phyloP scores from a whole-genome alignment of 1,139 yeast species.

The Saccharomyces pastorianus region DNA sequence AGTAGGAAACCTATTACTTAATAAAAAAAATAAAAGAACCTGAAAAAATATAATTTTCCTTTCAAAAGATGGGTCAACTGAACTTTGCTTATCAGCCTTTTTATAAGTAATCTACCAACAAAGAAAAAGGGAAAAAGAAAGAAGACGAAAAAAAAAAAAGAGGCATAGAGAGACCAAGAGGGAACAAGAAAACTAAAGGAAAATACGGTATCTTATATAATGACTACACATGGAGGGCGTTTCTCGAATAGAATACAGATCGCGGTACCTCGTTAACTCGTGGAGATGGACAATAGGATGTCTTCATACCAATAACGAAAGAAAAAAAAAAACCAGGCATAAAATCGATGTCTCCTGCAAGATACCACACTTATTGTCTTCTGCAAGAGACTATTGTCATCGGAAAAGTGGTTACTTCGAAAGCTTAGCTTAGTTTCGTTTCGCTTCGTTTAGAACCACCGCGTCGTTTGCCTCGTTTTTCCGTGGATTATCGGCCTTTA shows the following conservation, averaged over 20 bases:
- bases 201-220: neutral
- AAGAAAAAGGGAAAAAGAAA: neutral
- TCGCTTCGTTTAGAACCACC: neutral
- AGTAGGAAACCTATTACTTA: neutral
- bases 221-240: neutral
- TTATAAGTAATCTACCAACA: neutral
- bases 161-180: neutral
- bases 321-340: neutral
- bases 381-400: neutral
- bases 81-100: neutral
- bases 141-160: neutral
- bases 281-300: neutral
- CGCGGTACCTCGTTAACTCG: neutral
- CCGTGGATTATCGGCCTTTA: neutral
- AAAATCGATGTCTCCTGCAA: neutral
- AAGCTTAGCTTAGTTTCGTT: neutral
- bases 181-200: neutral
- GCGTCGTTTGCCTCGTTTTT: neutral
- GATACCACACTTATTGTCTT: neutral
- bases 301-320: neutral
- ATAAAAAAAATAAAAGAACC: neutral
- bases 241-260: neutral
- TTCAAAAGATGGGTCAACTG: neutral
- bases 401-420: neutral
- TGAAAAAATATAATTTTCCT: too few relatives aligned